These are phyloP conservation scores for Penicillium hesseltinei DNA, from an alignment of 2,329 filamentous ascomycete genomes.

Conservation along the genomic window DNA sequence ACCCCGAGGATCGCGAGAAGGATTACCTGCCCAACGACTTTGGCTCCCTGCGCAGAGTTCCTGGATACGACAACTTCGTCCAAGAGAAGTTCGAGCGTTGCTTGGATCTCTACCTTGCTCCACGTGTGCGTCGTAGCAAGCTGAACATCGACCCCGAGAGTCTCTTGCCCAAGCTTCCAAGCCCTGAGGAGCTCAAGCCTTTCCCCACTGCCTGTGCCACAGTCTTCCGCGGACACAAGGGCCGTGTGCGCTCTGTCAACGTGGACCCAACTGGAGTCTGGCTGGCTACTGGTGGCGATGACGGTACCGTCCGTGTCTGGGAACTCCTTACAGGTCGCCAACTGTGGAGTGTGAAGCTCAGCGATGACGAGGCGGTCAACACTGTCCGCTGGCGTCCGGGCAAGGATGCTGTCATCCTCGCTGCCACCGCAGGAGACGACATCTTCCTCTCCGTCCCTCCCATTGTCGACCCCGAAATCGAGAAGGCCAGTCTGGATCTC, in stretches of 20 bases:
- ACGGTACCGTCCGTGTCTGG: slow-evolving; percentile 90
- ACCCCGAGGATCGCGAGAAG: slow-evolving; percentile 86
- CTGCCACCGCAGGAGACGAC: slow-evolving; percentile 79
- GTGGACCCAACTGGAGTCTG: slow-evolving; percentile 83
- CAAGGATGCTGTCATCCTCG: slow-evolving; percentile 75
- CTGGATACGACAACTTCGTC: slow-evolving; percentile 83
- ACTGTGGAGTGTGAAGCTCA: slow-evolving; percentile 79
- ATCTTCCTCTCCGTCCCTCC: slow-evolving; percentile 81
- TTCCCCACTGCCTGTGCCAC: slow-evolving; percentile 90
- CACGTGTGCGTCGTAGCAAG: slow-evolving; percentile 85
- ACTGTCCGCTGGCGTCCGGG: slow-evolving; percentile 86
- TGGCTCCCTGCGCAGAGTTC: slow-evolving; percentile 82
- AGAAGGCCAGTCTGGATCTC: slow-evolving; percentile 70
- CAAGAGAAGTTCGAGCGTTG: slow-evolving; percentile 97
- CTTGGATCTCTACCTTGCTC: slow-evolving; percentile 91
- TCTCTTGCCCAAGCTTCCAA: slow-evolving; percentile 86
- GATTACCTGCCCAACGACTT: slow-evolving; percentile 83
- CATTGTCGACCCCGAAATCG: slow-evolving; percentile 68
- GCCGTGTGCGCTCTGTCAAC: slow-evolving; percentile 77
- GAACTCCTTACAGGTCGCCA: slow-evolving; percentile 81
- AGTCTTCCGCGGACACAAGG: slow-evolving; percentile 83
- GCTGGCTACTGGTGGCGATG: slow-evolving; percentile 89
- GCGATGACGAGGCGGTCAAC: slow-evolving; percentile 75
- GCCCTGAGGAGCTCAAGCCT: slow-evolving; percentile 87
- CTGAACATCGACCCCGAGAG: slow-evolving; percentile 96